Conservation (phyloP, 1,284 basidiomycete species). For the Microbotryum violaceum region DNA sequence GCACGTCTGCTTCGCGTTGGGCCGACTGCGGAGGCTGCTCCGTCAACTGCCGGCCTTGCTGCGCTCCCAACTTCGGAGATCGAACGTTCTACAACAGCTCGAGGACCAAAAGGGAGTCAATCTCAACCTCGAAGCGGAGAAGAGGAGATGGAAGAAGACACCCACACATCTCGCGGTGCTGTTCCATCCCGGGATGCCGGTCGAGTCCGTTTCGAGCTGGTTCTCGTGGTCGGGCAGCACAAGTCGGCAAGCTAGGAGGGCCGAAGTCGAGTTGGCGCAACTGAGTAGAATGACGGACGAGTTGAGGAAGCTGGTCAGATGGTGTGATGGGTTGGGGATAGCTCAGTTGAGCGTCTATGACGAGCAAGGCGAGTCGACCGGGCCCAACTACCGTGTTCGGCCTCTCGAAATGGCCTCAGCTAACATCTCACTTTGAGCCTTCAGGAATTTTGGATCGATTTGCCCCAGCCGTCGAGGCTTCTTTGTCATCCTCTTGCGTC, state of each 20-base stretch:
- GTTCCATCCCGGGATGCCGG: constrained; percentile 20
- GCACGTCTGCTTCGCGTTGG: constrained; percentile 23
- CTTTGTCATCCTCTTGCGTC: no score
- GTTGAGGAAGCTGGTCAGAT: constrained; percentile 13
- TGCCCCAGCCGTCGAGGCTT: no score
- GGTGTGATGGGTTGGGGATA: constrained; percentile 22
- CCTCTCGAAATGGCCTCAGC: no score
- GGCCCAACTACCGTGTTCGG: no score
- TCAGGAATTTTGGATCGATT: no score
- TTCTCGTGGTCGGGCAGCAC: background rate
- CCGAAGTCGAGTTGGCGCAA: background rate
- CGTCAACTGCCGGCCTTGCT: background rate
- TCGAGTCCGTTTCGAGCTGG: background rate
- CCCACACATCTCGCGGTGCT: constrained; percentile 28
- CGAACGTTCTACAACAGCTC: background rate
- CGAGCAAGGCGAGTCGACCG: constrained; percentile 15
- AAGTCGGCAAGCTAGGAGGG: background rate
- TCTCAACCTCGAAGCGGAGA: background rate
- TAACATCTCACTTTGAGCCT: no score
- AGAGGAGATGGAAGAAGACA: constrained; percentile 18
- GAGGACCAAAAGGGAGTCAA: background rate
- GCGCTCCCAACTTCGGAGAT: background rate
- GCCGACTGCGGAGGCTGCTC: constrained; percentile 10
- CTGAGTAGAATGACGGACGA: constrained; percentile 7
- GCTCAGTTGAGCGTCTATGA: constrained; percentile 26